Evolutionary conservation across 139 green algal genomes (phyloP).

Genomic region (Chlamydomonas schloesseri): DNA sequence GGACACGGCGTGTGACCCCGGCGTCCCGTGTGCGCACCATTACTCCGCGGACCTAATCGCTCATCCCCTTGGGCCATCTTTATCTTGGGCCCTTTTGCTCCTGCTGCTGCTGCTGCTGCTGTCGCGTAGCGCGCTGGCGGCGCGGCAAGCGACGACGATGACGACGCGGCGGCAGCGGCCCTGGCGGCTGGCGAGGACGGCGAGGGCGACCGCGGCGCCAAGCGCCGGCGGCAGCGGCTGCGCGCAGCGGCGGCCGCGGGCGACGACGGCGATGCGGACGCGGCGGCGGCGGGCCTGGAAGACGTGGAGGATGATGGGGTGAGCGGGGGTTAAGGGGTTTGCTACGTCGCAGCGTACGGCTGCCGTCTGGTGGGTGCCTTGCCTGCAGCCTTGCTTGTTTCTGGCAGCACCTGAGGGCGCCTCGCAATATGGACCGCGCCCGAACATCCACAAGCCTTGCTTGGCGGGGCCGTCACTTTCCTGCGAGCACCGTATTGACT

Average conservation of each 20-base stretch:
- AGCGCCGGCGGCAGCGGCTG: constrained; percentile 23
- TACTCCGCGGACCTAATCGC: too few species aligned
- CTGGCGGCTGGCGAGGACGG: background rate
- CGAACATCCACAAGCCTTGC: too few species aligned
- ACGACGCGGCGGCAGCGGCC: background rate
- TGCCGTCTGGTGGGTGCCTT: background rate
- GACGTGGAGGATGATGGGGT: constrained; percentile 18
- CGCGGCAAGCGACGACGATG: background rate
- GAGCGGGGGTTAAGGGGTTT: background rate
- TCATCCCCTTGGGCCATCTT: too few species aligned
- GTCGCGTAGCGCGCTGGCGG: background rate
- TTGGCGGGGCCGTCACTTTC: too few species aligned
- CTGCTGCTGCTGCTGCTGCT: too few species aligned
- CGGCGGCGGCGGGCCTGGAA: background rate
- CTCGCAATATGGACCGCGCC: too few species aligned
- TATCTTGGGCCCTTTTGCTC: too few species aligned
- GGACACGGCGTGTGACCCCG: too few species aligned
- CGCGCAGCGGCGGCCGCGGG: background rate
- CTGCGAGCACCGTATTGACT: too few species aligned
- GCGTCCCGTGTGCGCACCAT: too few species aligned
- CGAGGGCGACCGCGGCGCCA: background rate
- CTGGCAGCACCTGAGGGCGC: too few species aligned
- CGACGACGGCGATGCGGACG: background rate
- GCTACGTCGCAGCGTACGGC: background rate
- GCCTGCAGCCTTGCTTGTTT: too few species aligned